Conservation (phyloP, 2,329 filamentous ascomycete genomes). For the Colletotrichum sp. region DNA sequence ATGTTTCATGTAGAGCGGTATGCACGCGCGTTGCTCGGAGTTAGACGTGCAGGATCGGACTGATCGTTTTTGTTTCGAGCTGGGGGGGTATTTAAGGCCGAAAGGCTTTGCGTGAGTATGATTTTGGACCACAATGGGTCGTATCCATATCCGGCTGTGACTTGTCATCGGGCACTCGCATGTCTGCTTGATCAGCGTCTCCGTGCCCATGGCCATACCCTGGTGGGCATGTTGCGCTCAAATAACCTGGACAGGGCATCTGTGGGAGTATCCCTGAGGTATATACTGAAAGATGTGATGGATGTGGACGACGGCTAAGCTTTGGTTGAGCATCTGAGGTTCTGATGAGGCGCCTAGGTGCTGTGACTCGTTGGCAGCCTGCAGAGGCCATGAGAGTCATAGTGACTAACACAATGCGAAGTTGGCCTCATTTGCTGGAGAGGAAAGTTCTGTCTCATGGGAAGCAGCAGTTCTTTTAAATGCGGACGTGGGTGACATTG, state of each 20-base stretch:
- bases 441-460: no score
- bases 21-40: background rate
- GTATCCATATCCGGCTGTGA: no score
- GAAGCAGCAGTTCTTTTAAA: no score
- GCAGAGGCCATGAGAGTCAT: background rate
- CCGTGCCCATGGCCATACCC: background rate
- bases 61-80: background rate
- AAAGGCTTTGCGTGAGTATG: background rate
- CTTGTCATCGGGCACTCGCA: background rate
- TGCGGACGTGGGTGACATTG: no score
- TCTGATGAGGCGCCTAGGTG: rapidly evolving
- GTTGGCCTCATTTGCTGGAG: no score
- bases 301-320: background rate
- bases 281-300: background rate
- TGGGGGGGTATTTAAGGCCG: background rate
- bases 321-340: background rate
- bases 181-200: background rate
- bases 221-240: background rate
- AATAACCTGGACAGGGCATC: background rate
- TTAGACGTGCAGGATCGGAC: background rate
- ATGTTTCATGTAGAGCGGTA: background rate
- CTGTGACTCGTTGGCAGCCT: background rate
- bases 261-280: rapidly evolving
- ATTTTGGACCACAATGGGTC: background rate
- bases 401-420: no score